phyloP scores from a whole-genome alignment of 768 basidiomycete genomes.

The Fistulinella prunicolor region DNA sequence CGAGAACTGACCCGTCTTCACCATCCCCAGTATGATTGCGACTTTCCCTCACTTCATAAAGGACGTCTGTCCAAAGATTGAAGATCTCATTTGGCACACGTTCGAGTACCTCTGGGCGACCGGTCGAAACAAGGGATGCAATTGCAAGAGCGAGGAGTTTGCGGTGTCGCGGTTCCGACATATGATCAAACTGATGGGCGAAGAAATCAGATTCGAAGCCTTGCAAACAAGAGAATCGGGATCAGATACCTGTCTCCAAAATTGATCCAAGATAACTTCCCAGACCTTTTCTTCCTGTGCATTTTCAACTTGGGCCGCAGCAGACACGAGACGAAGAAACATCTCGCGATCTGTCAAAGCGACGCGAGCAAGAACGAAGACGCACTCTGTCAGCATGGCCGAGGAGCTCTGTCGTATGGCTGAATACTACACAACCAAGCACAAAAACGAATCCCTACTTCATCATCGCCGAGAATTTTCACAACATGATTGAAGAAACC shows the following conservation, averaged over 20 bases:
- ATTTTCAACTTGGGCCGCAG: conserved; percentile 48
- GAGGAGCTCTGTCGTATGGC: conserved; percentile 25
- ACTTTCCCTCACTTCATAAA: conserved; percentile 82
- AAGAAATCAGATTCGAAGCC: conserved; percentile 1
- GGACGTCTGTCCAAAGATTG: conserved; percentile 86
- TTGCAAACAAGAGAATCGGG: not conserved
- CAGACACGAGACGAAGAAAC: conserved; percentile 69
- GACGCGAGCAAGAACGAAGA: conserved; percentile 74
- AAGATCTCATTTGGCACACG: conserved; percentile 74
- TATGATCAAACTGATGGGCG: conserved; percentile 73
- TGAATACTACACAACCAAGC: conserved; percentile 9
- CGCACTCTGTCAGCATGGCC: conserved; percentile 57
- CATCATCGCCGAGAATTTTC: conserved; percentile 58
- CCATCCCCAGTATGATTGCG: conserved; percentile 36
- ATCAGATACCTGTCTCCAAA: conserved; percentile 72
- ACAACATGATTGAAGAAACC: conserved; percentile 68
- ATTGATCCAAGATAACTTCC: conserved; percentile 70
- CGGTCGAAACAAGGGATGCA: conserved; percentile 73
- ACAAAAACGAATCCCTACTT: conserved; percentile 43
- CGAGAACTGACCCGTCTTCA: conserved; percentile 33
- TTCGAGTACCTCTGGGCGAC: conserved; percentile 65
- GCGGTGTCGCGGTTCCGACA: conserved; percentile 81
- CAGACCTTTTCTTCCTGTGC: conserved; percentile 55
- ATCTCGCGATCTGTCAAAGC: conserved; percentile 60
- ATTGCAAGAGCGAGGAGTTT: conserved; percentile 85